A percentile compares a stretch with the other conserved stretches of the same genome.
These are phyloP conservation scores for Annona cherimola DNA, from an alignment of 164 flowering plant genomes.

Conservation along the genomic window DNA sequence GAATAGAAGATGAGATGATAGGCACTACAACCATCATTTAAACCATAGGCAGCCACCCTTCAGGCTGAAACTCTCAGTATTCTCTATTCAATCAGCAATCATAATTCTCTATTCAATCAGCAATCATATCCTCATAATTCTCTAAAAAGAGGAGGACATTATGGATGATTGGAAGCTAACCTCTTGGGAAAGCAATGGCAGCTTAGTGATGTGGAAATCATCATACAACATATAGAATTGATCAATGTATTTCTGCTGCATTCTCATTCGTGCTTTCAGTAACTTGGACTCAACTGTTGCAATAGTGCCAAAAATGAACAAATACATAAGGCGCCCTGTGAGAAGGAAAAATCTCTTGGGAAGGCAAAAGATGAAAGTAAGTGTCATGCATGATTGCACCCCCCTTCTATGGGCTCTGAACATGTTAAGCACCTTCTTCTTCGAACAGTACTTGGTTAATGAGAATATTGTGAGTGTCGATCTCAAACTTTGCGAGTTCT, in stretches of 20 bases:
- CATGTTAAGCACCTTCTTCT: slow-evolving; percentile 65
- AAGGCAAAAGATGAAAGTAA: not conserved
- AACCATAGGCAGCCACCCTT: not conserved
- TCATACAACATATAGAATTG: slow-evolving; percentile 94
- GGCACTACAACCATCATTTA: too few relatives aligned
- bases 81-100: too few relatives aligned
- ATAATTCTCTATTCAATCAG: not conserved
- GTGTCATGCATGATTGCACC: not conserved
- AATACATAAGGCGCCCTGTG: not conserved
- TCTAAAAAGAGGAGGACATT: not conserved
- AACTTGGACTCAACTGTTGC: slow-evolving; percentile 78
- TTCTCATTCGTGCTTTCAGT: slow-evolving; percentile 88
- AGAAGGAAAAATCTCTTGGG: not conserved
- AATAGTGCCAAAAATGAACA: not conserved
- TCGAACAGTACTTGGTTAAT: slow-evolving; percentile 89
- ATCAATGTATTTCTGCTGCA: slow-evolving; percentile 93
- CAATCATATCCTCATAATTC: not conserved
- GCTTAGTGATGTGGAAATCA: slow-evolving; percentile 82
- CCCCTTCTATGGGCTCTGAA: not conserved
- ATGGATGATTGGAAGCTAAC: slow-evolving; percentile 23
- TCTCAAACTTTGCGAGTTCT: slow-evolving; percentile 92
- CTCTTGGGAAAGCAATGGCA: slow-evolving; percentile 94
- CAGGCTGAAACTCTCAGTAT: not conserved
- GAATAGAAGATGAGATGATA: too few relatives aligned
- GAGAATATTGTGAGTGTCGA: slow-evolving; percentile 90